A percentile compares a stretch with the other conserved stretches of the same genome.
Conservation (phyloP, 768 basidiomycete species). For the Trametes sanguinea region DNA sequence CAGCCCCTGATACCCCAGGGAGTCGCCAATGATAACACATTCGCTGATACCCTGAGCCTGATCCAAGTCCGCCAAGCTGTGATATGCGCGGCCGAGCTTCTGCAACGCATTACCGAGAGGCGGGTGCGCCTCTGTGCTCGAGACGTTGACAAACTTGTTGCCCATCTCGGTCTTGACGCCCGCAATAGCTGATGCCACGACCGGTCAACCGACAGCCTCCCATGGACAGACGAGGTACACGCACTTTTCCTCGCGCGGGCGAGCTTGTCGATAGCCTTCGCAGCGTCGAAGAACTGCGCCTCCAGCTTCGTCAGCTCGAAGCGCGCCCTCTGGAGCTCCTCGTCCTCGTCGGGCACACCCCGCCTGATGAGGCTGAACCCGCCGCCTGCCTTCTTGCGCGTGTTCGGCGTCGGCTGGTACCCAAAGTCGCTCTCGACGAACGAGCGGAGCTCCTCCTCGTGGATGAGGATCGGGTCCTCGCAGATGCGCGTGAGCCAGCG, state of each 20-base stretch:
- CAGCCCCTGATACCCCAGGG: constrained; percentile 92
- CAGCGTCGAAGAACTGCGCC: constrained; percentile 88
- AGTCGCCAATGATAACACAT: constrained; percentile 94
- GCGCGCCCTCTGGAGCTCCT: constrained; percentile 85
- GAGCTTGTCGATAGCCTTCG: constrained; percentile 87
- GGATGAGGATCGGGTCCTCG: constrained; percentile 84
- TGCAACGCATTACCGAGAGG: constrained; percentile 81
- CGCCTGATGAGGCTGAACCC: constrained; percentile 79
- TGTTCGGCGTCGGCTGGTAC: constrained; percentile 81
- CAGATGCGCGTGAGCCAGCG: constrained; percentile 92
- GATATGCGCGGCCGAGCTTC: constrained; percentile 86
- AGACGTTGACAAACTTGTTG: constrained; percentile 87
- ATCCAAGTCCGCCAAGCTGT: constrained; percentile 85
- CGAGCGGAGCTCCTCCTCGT: constrained; percentile 91
- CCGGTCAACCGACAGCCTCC: constrained; percentile 10
- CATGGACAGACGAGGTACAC: constrained; percentile 21
- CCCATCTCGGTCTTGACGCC: constrained; percentile 85
- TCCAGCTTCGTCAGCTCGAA: constrained; percentile 93
- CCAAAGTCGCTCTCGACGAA: constrained; percentile 99
- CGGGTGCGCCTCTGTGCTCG: constrained; percentile 85
- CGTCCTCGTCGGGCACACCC: constrained; percentile 90
- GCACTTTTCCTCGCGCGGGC: constrained; percentile 78
- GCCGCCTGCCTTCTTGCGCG: constrained; percentile 68
- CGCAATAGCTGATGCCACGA: constrained; percentile 62
- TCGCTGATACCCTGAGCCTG: constrained; percentile 92